Base-by-base conservation (phyloP, 1,284 basidiomycete species). In the Sphagnurus paluster region DNA sequence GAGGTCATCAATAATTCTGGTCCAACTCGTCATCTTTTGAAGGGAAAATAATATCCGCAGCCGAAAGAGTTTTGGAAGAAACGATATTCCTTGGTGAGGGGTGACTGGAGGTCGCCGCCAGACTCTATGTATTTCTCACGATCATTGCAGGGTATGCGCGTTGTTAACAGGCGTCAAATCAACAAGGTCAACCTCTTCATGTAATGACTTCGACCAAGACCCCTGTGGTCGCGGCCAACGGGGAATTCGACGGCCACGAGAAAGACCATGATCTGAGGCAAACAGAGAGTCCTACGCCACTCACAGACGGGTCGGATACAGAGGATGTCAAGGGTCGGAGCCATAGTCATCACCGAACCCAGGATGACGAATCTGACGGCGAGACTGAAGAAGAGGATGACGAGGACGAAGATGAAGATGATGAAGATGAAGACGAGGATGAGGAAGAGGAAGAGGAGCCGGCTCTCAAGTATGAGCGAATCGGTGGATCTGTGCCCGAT, bases 381-480 rank as follows among this genome's bases (percentile, higher is more conserved):
- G 65, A 57, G 6, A 65, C 56, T 0, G 64, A 61, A 2, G 62
- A 60, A 0, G 62, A 54, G 0, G 65, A 63, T 0, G 63, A 63
- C 0, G 66, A 67, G 0, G 60, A 57, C 0, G 64, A 59, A 0
- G 67, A 67, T 0, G 70, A 68, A 0, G 76, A 73, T 0, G 77
- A 77, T 0, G 77, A 77, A 0, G 79, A 76, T 0, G 79, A 78
- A 0, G 79, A 82, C 0, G 77, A 78, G 0, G 80, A 80, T 0
- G 82, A 82, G 0, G 80, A 84, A 0, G 87, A 86, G 0, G 87
- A 89, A 13, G 85, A 87, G n/a, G 90, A 92, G 59, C 88, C 87
- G 2, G 80, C 90, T 0, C 77, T 98, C 60, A 98, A 98, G 64
- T 98, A 98, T 63, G 84, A 89, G 54, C 77, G 89, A 36, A 76